These are phyloP conservation scores for Cladosporium phlei DNA, from an alignment of 2,329 filamentous ascomycete genomes.

Conservation along the genomic window DNA sequence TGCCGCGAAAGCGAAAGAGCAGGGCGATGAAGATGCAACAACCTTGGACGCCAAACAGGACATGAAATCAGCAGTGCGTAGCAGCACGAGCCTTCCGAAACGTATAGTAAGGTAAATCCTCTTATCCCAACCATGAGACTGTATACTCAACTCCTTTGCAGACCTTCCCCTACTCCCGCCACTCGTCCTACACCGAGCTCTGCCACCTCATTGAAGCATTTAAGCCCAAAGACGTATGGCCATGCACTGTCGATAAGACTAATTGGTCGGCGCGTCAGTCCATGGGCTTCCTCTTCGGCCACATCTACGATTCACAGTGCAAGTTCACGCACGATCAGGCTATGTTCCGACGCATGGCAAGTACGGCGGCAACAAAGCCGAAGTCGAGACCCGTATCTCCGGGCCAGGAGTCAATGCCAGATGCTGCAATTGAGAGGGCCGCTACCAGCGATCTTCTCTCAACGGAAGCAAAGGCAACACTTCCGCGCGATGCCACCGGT, in stretches of 20 bases:
- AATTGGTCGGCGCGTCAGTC: conserved; percentile 61
- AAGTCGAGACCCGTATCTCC: neutral
- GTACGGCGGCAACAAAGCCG: neutral
- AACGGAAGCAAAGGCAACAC: neutral
- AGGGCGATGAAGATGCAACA: neutral
- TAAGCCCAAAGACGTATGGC: conserved; percentile 70
- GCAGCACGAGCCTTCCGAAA: conserved; percentile 20
- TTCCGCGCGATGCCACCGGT: too few species aligned
- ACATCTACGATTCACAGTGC: conserved; percentile 54
- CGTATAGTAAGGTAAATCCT: conserved; percentile 23
- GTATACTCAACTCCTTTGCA: too few species aligned
- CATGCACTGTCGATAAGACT: conserved; percentile 64
- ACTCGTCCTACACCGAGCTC: conserved; percentile 80
- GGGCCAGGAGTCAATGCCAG: neutral
- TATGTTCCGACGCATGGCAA: conserved; percentile 43
- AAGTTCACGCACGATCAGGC: conserved; percentile 61
- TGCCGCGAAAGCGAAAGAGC: conserved; percentile 19
- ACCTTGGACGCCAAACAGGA: neutral
- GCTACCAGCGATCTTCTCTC: neutral
- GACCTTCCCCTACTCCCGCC: conserved; percentile 79
- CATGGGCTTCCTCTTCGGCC: conserved; percentile 66
- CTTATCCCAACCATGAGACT: neutral
- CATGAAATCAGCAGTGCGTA: neutral
- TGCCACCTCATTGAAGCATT: conserved; percentile 65
- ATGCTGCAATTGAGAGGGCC: neutral